phyloP scores from a whole-genome alignment of 2,329 filamentous ascomycete species.

The Aureobasidium sp. region DNA sequence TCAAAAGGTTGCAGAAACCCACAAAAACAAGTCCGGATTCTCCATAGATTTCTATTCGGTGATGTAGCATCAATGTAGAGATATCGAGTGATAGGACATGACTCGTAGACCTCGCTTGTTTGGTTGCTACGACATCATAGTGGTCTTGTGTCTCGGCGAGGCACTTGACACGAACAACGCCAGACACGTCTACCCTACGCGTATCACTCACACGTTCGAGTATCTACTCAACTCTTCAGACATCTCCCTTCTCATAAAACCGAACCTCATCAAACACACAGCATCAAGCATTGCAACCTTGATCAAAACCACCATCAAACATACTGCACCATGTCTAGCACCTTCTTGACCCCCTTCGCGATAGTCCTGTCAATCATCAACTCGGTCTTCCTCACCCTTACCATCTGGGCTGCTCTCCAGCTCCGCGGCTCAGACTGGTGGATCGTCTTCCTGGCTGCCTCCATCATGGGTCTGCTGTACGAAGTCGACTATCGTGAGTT shows the following conservation, averaged over 20 bases:
- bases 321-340: background rate
- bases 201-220: background rate
- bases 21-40: too few relatives aligned
- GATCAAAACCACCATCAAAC: background rate
- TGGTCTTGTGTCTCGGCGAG: background rate
- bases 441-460: background rate
- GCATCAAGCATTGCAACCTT: too few relatives aligned
- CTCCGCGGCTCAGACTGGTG: background rate
- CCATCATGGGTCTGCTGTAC: background rate
- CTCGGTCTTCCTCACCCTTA: background rate
- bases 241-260: background rate
- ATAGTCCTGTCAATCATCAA: background rate
- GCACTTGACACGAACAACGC: background rate
- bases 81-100: too few relatives aligned
- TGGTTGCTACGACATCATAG: too few relatives aligned
- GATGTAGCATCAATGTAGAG: too few relatives aligned
- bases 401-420: background rate
- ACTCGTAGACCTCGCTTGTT: too few relatives aligned
- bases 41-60: too few relatives aligned
- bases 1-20: too few relatives aligned
- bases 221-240: background rate
- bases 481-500: background rate
- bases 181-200: background rate
- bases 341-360: background rate
- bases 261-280: background rate